These are phyloP conservation scores for Claviceps lovelessii DNA, from an alignment of 2,329 filamentous ascomycete species.

Conservation along the genomic window DNA sequence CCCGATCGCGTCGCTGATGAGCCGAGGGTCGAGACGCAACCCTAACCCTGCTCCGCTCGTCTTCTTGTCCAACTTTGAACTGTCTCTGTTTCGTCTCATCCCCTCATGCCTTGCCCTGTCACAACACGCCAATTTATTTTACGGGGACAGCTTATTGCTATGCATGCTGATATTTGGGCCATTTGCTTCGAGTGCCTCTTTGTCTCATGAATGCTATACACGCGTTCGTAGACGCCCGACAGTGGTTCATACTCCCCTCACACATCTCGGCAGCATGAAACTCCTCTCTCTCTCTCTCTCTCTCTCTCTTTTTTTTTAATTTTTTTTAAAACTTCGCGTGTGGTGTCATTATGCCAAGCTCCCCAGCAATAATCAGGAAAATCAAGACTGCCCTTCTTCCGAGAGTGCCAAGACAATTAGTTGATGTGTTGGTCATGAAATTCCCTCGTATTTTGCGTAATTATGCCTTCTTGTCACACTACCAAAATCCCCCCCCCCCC, in stretches of 20 bases:
- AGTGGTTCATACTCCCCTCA: not conserved
- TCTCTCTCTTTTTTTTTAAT: too few relatives aligned
- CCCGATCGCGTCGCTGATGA: not conserved
- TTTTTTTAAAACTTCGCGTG: too few relatives aligned
- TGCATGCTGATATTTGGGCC: not conserved
- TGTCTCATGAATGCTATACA: slow-evolving; percentile 2
- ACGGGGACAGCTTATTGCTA: too few relatives aligned
- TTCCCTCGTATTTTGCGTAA: not conserved
- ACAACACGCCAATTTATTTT: too few relatives aligned
- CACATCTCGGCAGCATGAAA: not conserved
- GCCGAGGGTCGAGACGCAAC: not conserved
- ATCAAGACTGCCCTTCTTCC: not conserved
- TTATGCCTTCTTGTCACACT: not conserved
- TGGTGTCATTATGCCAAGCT: not conserved
- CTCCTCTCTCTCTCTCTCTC: too few relatives aligned
- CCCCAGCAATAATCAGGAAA: not conserved
- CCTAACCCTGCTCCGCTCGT: not conserved
- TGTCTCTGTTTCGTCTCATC: too few relatives aligned
- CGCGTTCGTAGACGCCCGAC: slow-evolving; percentile 2
- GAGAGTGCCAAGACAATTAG: not conserved
- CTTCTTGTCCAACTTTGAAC: too few relatives aligned
- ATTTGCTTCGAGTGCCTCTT: not conserved
- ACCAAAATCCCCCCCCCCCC: too few relatives aligned
- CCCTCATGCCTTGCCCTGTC: not conserved
- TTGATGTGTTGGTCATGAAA: not conserved